A percentile compares a stretch with the other conserved stretches of the same genome.
Evolutionary conservation across 441 rosid species (phyloP).

Genomic region (Sinapis alba): DNA sequence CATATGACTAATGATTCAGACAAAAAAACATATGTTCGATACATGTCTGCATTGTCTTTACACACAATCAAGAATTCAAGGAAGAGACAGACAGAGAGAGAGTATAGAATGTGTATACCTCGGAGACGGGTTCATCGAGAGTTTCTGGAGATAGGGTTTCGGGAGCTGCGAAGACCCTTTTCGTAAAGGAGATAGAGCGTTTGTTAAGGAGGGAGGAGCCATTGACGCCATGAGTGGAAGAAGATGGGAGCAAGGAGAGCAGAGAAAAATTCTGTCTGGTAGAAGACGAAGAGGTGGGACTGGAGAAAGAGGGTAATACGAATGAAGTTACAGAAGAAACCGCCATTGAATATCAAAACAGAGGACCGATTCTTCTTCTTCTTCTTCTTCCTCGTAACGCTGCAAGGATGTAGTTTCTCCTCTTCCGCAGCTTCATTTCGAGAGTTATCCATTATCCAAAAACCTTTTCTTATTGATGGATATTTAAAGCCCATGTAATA

Average conservation of each 20-base stretch:
- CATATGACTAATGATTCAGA: not conserved
- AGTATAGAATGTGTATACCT: not conserved
- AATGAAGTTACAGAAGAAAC: conserved; percentile 55
- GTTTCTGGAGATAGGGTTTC: conserved; percentile 55
- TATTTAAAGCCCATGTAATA: conserved; percentile 9
- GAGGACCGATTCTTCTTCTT: conserved; percentile 17
- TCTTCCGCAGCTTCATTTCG: conserved; percentile 14
- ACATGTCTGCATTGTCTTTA: not conserved
- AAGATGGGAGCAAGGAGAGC: conserved; percentile 32
- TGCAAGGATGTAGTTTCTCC: not conserved
- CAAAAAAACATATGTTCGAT: not conserved
- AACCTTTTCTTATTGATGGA: not conserved
- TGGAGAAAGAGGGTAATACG: conserved; percentile 44
- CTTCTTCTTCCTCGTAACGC: not conserved
- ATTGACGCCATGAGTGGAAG: conserved; percentile 30
- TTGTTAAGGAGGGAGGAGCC: conserved; percentile 38
- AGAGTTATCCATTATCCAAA: conserved; percentile 45
- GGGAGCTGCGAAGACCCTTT: conserved; percentile 61
- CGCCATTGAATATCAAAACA: conserved; percentile 46
- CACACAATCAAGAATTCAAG: conserved; percentile 20
- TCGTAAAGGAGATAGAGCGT: conserved; percentile 40
- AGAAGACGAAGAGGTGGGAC: conserved; percentile 45
- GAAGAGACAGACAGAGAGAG: not conserved
- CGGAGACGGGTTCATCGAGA: conserved; percentile 44
- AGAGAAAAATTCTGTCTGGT: conserved; percentile 44